These are phyloP conservation scores for Solanum habrochaites DNA, from an alignment of 257 asterid genomes.

Conservation along the genomic window DNA sequence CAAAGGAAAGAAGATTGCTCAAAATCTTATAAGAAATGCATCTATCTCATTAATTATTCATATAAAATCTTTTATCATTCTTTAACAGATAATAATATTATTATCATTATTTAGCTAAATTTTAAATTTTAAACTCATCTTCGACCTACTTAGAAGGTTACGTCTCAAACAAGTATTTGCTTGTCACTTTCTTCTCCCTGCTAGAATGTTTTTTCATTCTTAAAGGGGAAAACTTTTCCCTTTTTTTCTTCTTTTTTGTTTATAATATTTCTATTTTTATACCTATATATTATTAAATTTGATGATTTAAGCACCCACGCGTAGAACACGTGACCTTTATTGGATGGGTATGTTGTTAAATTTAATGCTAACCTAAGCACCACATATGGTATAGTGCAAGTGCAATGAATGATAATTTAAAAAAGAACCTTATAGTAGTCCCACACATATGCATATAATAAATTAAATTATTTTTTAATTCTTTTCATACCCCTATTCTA, in stretches of 20 bases:
- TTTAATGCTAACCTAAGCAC: neutral
- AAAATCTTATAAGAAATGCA: no score
- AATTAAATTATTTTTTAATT: neutral
- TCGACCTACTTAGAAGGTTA: neutral
- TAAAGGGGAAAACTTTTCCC: neutral
- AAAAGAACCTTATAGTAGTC: neutral
- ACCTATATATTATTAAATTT: neutral
- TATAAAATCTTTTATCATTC: accelerated
- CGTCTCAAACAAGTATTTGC: conserved; percentile 4
- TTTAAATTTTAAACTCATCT: neutral
- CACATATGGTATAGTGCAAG: neutral
- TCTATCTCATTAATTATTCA: accelerated
- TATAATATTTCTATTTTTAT: neutral
- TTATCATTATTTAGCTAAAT: neutral
- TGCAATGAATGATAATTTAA: neutral
- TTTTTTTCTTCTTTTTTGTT: neutral
- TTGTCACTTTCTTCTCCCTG: neutral
- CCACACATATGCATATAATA: neutral
- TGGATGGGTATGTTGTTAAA: neutral
- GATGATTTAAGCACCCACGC: neutral
- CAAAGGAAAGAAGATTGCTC: accelerated
- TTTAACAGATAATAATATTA: no score
- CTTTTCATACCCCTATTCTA: neutral
- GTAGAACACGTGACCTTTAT: conserved; percentile 6
- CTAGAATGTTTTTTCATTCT: neutral